Evolutionary conservation across 176 grass and related monocot species (phyloP).

Genomic region (Paspalum vaginatum): DNA sequence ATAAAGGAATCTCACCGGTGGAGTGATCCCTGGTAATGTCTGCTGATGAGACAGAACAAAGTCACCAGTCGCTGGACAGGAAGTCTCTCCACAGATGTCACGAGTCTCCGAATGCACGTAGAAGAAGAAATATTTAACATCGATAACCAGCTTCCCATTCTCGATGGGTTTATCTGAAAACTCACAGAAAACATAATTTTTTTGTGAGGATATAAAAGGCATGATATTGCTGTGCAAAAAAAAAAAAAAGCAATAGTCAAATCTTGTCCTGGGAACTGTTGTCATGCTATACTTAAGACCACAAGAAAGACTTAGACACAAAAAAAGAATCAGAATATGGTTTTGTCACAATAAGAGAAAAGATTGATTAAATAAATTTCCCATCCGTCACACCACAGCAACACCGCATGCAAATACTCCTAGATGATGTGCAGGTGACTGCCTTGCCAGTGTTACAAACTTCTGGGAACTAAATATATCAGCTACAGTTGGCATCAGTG

Average conservation of each 20-base stretch:
- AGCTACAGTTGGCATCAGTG: slow-evolving; percentile 26
- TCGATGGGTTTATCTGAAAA: slow-evolving; percentile 59
- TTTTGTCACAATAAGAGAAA: too few relatives aligned
- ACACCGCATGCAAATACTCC: slow-evolving; percentile 24
- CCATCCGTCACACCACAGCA: background rate
- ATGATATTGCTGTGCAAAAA: background rate
- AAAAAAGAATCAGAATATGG: too few relatives aligned
- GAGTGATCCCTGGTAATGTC: slow-evolving; percentile 56
- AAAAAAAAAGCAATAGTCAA: too few relatives aligned
- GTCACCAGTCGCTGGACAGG: slow-evolving; percentile 61
- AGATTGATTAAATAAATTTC: background rate
- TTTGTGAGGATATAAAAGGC: slow-evolving; percentile 13
- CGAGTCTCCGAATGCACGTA: slow-evolving; percentile 62
- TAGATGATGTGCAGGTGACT: background rate
- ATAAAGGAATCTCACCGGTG: slow-evolving; percentile 58
- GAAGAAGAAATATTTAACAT: slow-evolving; percentile 74
- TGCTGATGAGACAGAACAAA: slow-evolving; percentile 54
- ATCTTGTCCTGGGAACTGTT: too few relatives aligned
- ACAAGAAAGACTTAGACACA: too few relatives aligned
- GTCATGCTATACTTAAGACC: too few relatives aligned
- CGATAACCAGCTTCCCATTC: slow-evolving; percentile 65
- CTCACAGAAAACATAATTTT: background rate
- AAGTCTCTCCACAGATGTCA: slow-evolving; percentile 75
- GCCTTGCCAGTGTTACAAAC: background rate
- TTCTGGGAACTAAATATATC: background rate